Percentiles rank a stretch among this genome's conserved stretches.
Evolutionary conservation across 2,329 filamentous ascomycete genomes (phyloP).

Genomic region (Pezicula carpinea): DNA sequence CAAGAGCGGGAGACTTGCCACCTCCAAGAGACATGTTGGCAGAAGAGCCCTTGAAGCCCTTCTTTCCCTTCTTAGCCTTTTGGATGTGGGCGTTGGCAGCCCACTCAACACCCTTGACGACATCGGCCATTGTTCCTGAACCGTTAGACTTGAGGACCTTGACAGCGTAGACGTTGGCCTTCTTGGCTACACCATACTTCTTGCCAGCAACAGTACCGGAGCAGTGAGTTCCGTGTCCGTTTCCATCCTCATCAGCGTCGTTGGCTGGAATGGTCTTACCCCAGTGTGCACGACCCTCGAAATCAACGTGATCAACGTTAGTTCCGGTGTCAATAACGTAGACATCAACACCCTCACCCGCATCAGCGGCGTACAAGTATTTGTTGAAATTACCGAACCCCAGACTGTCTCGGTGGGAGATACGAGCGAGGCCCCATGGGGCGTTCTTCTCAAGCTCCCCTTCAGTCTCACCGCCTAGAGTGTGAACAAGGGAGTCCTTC

Average conservation of each 20-base stretch:
- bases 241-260: constrained; percentile 88
- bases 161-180: constrained; percentile 93
- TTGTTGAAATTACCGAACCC: constrained; percentile 96
- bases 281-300: constrained; percentile 92
- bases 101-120: constrained; percentile 97
- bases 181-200: constrained; percentile 99
- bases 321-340: constrained; percentile 98
- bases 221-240: constrained; percentile 98
- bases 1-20: constrained; percentile 90
- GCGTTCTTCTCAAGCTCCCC: constrained; percentile 78
- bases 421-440: constrained; percentile 97
- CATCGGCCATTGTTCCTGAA: constrained; percentile 96
- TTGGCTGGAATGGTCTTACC: constrained; percentile 89
- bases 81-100: constrained; percentile 76
- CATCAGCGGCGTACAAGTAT: constrained; percentile 86
- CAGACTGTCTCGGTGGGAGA: constrained; percentile 86
- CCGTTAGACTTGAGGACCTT: constrained; percentile 98
- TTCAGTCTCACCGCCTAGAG: constrained; percentile 52
- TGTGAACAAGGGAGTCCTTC: constrained; percentile 88
- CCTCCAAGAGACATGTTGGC: constrained; percentile 99
- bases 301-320: constrained; percentile 92
- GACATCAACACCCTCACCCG: constrained; percentile 95
- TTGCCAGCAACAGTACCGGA: constrained; percentile 96
- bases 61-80: constrained; percentile 74
- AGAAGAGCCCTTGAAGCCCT: constrained; percentile 98